These are phyloP conservation scores for Phlebopus sp. DNA, from an alignment of 1,284 basidiomycete genomes.

Conservation along the genomic window DNA sequence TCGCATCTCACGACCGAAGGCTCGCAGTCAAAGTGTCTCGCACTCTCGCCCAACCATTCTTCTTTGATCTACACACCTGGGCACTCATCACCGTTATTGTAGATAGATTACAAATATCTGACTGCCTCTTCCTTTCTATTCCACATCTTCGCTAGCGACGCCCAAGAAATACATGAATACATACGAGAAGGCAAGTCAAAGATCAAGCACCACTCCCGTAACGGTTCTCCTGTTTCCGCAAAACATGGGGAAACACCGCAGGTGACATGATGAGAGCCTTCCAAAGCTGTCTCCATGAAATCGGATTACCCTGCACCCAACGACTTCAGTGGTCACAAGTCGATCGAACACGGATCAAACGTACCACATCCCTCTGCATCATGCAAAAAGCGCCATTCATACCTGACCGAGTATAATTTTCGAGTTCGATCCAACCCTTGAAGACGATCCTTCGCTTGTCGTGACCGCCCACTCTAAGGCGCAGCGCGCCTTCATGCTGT, in stretches of 20 bases:
- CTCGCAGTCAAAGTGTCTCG: too few species aligned
- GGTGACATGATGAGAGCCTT: constrained; percentile 53
- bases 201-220: neutral
- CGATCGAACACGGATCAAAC: constrained; percentile 21
- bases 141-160: too few species aligned
- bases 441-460: constrained; percentile 59
- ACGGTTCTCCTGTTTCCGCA: constrained; percentile 26
- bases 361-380: constrained; percentile 62
- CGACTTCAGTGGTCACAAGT: neutral
- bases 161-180: too few species aligned
- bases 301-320: constrained; percentile 58
- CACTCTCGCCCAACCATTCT: too few species aligned
- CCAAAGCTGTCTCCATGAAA: constrained; percentile 74
- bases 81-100: too few species aligned
- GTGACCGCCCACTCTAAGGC: constrained; percentile 61
- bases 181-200: too few species aligned
- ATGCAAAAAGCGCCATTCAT: constrained; percentile 59
- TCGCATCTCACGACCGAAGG: too few species aligned
- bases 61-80: too few species aligned
- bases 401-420: constrained; percentile 48
- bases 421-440: constrained; percentile 70
- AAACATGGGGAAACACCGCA: constrained; percentile 55
- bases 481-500: constrained; percentile 29
- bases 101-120: too few species aligned
- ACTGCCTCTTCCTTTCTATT: too few species aligned